These are phyloP conservation scores for Xylariaceae sp. DNA, from an alignment of 2,329 filamentous ascomycete genomes.

Conservation along the genomic window DNA sequence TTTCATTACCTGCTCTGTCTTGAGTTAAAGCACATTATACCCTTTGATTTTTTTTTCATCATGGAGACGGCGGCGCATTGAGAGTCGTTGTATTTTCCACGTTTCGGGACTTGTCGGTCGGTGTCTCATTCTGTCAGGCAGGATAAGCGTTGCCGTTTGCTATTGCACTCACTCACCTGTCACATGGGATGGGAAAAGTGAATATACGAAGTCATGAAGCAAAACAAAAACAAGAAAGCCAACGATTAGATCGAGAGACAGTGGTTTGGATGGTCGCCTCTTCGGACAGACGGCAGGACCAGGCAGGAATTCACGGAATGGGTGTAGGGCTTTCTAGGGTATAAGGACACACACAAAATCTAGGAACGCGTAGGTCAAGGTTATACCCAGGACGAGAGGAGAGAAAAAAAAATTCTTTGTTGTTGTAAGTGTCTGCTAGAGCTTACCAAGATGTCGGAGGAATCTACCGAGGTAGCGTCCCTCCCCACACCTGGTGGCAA, in stretches of 20 bases:
- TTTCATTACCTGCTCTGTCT: background rate
- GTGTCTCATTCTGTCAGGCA: constrained; percentile 1
- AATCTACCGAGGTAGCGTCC: too few species aligned
- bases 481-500: background rate
- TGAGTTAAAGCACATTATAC: constrained; percentile 11
- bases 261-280: background rate
- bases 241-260: background rate
- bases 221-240: background rate
- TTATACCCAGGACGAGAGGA: too few species aligned
- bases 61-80: constrained; percentile 7
- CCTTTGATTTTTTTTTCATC: constrained; percentile 9
- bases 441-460: background rate
- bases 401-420: too few species aligned
- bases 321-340: too few species aligned
- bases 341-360: too few species aligned
- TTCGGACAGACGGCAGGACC: background rate
- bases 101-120: background rate
- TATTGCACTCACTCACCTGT: constrained; percentile 3
- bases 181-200: background rate
- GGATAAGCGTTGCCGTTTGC: constrained; percentile 1
- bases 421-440: background rate
- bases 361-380: too few species aligned
- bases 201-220: constrained; percentile 1
- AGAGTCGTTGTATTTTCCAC: constrained; percentile 7
- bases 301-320: background rate